These are phyloP conservation scores for Musa troglodytarum DNA, from an alignment of 176 grass and related monocot genomes.

Conservation along the genomic window DNA sequence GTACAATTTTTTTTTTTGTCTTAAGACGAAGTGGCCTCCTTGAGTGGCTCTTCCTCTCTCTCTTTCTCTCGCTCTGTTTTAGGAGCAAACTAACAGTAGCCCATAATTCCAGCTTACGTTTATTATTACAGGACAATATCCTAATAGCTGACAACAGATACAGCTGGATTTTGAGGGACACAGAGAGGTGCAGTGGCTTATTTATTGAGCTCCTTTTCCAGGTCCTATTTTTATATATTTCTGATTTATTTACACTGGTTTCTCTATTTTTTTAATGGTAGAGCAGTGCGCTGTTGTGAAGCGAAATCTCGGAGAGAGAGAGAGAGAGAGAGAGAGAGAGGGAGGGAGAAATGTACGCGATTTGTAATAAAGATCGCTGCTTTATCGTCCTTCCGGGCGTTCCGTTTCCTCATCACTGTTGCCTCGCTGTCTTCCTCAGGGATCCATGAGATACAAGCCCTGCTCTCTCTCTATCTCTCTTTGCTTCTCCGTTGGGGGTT, in stretches of 20 bases:
- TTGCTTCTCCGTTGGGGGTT: neutral
- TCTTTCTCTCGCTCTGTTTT: neutral
- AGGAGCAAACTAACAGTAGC: neutral
- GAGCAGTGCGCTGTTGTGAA: slow-evolving; percentile 1
- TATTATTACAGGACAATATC: neutral
- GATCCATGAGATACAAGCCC: neutral
- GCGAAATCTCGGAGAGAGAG: neutral
- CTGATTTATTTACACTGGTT: too few species aligned
- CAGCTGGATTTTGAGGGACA: neutral
- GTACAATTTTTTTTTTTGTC: neutral
- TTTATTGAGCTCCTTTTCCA: neutral
- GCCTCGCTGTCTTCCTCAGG: neutral
- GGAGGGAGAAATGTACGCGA: neutral
- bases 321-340: neutral
- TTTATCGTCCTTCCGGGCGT: neutral
- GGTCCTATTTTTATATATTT: neutral
- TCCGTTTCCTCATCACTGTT: neutral
- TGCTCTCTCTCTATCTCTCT: neutral
- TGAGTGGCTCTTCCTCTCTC: neutral
- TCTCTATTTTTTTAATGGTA: neutral
- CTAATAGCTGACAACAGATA: neutral
- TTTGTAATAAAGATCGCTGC: neutral
- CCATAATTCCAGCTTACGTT: neutral
- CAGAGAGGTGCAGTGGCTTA: neutral
- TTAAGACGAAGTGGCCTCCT: neutral